Evolutionary conservation across 768 basidiomycete genomes (phyloP), one percentile per base, ranked within the genome.

Genomic region (Mycena kentingensis): DNA sequence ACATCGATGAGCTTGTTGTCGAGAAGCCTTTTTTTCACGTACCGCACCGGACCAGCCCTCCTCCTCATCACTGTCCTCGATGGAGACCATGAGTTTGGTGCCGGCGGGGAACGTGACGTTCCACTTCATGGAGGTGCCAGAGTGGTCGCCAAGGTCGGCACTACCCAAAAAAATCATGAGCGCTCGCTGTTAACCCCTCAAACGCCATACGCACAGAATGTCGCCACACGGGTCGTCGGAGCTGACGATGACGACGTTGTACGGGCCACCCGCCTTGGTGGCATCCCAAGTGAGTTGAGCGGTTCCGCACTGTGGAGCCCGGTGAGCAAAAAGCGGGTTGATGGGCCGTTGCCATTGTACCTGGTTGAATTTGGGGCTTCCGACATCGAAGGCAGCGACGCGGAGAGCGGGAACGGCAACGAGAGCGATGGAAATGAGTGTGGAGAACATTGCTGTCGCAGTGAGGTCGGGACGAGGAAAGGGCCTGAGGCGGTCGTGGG

Each of bases 361-460:
- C 76, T 87, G 82, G 56, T 66, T 68, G 41, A 87, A 58, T 3
- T 46, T 8, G 34, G 87, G 85, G 22, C 79, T 79, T 58, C 62
- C 64, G 62, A 90, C 72, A 35, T 70, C 64, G 60, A 89, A 78
- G 18, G 88, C 84, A 48, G 78, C 60, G 49, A 74, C 83, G 64
- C 72, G 73, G 63, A 81, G 61, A 67, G 78, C 77, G 67, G 84
- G 72, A 60, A 74, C 65, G 64, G 78, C 69, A 74, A 90, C 71
- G 84, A 90, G 81, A 63, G 86, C 76, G 73, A 81, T 66, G 54
- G 79, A 78, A 88, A 89, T 46, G 88, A 91, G 71, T 73, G 90
- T 88, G 75, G 82, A 73, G 80, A 84, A 84, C 90, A 91, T 92
- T n/a, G 71, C 68, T 79, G 52, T 70, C 60, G 54, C 58, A 63